A percentile compares a stretch with the other conserved stretches of the same genome.
phyloP scores from a whole-genome alignment of 768 basidiomycete genomes.

The Gautieria morchelliformis region DNA sequence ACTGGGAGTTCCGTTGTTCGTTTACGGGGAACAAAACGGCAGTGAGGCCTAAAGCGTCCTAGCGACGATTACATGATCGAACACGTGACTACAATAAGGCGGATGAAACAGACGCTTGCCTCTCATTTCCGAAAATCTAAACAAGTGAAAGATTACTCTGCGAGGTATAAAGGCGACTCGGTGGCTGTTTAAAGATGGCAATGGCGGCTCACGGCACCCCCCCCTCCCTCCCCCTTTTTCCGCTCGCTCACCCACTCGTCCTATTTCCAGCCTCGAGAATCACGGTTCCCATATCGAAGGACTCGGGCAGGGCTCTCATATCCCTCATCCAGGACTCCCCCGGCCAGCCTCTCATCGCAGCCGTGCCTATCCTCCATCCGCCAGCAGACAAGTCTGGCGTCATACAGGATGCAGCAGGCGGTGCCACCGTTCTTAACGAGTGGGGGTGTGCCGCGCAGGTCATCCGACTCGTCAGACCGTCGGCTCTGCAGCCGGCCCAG shows the following conservation, averaged over 20 bases:
- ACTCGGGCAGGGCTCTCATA: slow-evolving; percentile 56
- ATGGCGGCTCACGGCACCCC: slow-evolving; percentile 24
- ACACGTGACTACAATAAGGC: neutral
- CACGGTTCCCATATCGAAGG: slow-evolving; percentile 53
- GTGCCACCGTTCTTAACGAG: slow-evolving; percentile 29
- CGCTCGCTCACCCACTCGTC: slow-evolving; percentile 60
- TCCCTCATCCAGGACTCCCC: slow-evolving; percentile 62
- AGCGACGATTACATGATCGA: neutral
- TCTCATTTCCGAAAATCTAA: no score
- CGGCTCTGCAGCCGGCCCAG: slow-evolving; percentile 42
- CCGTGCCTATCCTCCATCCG: slow-evolving; percentile 40
- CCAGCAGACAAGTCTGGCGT: slow-evolving; percentile 10
- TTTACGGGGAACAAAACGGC: no score
- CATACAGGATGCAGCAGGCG: slow-evolving; percentile 10
- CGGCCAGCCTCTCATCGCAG: slow-evolving; percentile 59
- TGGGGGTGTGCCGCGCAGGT: slow-evolving; percentile 68
- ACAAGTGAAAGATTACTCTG: neutral
- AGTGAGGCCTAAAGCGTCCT: no score
- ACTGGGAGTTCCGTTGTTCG: no score
- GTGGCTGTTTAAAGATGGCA: slow-evolving; percentile 3
- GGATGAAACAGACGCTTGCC: neutral
- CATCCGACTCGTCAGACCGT: slow-evolving; percentile 56
- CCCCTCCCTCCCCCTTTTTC: slow-evolving; percentile 48
- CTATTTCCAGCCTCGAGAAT: slow-evolving; percentile 67
- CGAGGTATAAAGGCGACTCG: neutral